A percentile compares a stretch with the other conserved stretches of the same genome.
phyloP scores from a whole-genome alignment of 2,329 filamentous ascomycete genomes.

The Cercospora sp. region DNA sequence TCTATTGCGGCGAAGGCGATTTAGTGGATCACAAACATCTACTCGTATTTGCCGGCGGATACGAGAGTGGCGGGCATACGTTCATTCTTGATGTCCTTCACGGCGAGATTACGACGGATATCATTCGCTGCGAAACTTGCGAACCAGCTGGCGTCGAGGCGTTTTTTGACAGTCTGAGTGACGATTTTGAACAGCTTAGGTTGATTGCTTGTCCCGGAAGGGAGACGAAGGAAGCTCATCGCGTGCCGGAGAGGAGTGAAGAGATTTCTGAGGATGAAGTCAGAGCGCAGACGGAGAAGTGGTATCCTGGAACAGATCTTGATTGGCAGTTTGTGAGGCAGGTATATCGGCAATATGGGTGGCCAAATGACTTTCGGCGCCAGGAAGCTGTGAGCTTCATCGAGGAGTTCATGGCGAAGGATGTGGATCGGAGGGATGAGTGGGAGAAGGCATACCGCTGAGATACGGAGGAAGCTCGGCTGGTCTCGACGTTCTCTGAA shows the following conservation, averaged over 20 bases:
- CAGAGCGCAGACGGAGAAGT: background rate
- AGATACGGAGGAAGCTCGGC: too few relatives aligned
- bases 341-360: background rate
- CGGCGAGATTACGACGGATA: background rate
- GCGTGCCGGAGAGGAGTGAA: background rate
- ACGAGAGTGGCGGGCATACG: slow-evolving; percentile 7
- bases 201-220: slow-evolving; percentile 1
- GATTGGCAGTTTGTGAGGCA: slow-evolving; percentile 10
- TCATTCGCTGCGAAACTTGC: background rate
- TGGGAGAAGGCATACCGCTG: slow-evolving; percentile 1
- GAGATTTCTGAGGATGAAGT: background rate
- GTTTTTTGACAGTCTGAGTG: background rate
- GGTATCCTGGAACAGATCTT: slow-evolving; percentile 7
- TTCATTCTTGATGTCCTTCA: slow-evolving; percentile 4
- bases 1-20: background rate
- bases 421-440: background rate
- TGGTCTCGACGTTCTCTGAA: too few relatives aligned
- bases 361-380: background rate
- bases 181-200: background rate
- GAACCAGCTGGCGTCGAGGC: background rate
- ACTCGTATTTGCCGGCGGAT: slow-evolving; percentile 1
- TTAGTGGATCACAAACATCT: background rate
- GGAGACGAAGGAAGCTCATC: background rate
- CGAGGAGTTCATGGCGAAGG: background rate
- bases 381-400: background rate